Conservation (phyloP, 345 rosid species). For the Hibiscus mutabilis region DNA sequence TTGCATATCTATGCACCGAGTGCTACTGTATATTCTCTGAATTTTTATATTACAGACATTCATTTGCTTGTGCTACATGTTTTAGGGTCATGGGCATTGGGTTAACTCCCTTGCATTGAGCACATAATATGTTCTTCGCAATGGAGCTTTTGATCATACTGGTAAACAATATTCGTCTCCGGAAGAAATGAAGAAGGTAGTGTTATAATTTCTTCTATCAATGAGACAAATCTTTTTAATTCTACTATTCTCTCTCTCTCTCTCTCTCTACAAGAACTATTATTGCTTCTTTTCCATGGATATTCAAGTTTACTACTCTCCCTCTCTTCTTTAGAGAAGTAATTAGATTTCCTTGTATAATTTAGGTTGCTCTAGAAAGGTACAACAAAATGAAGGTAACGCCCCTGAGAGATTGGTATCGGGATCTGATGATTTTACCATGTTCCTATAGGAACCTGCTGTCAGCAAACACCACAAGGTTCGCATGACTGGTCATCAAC, state of each 20-base stretch:
- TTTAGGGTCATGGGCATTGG: conserved; percentile 26
- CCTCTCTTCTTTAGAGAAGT: neutral
- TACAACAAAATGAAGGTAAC: conserved; percentile 71
- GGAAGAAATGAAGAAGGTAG: conserved; percentile 86
- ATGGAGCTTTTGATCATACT: conserved; percentile 95
- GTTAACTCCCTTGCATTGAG: conserved; percentile 88
- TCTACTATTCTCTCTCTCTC: too few relatives aligned
- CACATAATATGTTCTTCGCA: conserved; percentile 88
- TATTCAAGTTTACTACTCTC: neutral
- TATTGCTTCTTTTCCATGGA: too few relatives aligned
- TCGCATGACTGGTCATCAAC: conserved; percentile 88
- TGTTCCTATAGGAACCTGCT: conserved; percentile 3
- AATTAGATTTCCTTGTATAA: conserved; percentile 1
- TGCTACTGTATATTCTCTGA: neutral
- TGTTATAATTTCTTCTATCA: neutral
- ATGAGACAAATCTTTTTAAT: neutral
- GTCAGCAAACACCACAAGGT: conserved; percentile 58
- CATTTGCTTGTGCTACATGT: neutral
- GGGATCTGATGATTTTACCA: conserved; percentile 4
- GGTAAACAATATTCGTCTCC: conserved; percentile 67
- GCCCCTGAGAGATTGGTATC: conserved; percentile 73
- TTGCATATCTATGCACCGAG: neutral
- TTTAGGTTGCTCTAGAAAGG: conserved; percentile 70
- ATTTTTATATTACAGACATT: neutral
- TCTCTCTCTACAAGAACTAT: too few relatives aligned